phyloP scores from a whole-genome alignment of 257 asterid genomes.

The Nicotiana obtusifolia region DNA sequence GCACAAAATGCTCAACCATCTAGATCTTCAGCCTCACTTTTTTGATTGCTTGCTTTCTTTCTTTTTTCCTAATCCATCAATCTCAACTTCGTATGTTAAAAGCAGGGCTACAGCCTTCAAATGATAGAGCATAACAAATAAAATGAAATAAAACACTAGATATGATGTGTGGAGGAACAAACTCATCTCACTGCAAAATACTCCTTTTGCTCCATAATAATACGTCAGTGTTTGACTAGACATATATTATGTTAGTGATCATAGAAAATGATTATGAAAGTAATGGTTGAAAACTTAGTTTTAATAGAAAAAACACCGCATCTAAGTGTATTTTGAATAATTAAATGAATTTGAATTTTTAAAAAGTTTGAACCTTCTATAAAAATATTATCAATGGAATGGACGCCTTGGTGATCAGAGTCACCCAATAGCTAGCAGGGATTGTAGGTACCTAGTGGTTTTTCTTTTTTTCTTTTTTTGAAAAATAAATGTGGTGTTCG shows the following conservation, averaged over 20 bases:
- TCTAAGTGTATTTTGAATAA: not conserved
- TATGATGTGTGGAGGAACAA: not conserved
- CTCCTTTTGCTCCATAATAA: not conserved
- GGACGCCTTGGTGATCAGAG: not conserved
- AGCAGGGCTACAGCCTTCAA: not conserved
- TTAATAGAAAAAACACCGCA: not conserved
- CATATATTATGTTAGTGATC: not conserved
- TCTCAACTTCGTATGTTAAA: not conserved
- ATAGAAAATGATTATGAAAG: too few relatives aligned
- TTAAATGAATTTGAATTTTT: not conserved
- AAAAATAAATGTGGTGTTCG: too few relatives aligned
- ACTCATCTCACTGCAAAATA: not conserved
- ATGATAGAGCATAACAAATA: not conserved
- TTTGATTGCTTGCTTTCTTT: not conserved
- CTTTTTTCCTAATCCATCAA: not conserved
- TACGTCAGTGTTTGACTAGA: not conserved
- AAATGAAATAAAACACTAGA: not conserved
- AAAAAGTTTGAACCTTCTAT: not conserved
- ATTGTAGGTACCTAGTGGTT: too few relatives aligned
- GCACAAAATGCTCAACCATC: not conserved
- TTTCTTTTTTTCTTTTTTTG: too few relatives aligned
- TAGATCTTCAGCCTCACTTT: not conserved
- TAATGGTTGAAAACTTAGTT: not conserved
- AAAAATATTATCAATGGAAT: not conserved
- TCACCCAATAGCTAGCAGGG: not conserved